Evolutionary conservation across 2,329 filamentous ascomycete genomes (phyloP).

Genomic region (Colletotrichum liriopes): DNA sequence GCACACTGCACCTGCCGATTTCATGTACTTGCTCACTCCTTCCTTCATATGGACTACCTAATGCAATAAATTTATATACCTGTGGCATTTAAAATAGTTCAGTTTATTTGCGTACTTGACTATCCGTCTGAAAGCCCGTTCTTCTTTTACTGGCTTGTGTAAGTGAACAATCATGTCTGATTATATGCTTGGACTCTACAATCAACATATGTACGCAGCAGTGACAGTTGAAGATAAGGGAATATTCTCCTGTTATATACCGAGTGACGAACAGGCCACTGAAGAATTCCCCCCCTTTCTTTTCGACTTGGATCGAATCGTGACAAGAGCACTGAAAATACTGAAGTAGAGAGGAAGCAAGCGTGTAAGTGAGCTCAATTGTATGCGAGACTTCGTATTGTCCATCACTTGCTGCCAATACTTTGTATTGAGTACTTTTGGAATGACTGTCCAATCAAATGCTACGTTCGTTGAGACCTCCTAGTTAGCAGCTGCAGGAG

Average conservation of each 20-base stretch:
- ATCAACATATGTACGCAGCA: neutral
- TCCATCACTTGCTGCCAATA: accelerated
- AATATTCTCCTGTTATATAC: accelerated
- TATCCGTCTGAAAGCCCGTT: no score
- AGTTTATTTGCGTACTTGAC: neutral
- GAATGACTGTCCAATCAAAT: slow-evolving; percentile 20
- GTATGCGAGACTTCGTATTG: neutral
- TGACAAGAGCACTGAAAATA: neutral
- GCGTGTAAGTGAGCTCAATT: slow-evolving; percentile 5
- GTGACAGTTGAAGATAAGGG: accelerated
- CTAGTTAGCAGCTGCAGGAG: slow-evolving; percentile 16
- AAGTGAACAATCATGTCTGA: neutral
- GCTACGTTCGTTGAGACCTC: neutral
- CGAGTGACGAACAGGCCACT: no score
- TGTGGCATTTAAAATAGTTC: accelerated
- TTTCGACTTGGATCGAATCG: no score
- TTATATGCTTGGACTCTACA: neutral
- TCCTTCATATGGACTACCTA: neutral
- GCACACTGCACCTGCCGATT: neutral
- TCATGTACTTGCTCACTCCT: neutral
- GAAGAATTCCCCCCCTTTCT: no score
- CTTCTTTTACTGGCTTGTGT: neutral
- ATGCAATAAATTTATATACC: no score
- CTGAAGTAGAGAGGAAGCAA: neutral
- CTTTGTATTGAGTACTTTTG: neutral